Base-by-base conservation (phyloP, 73 alveolate genomes). In the Paramecium octaurelia region DNA sequence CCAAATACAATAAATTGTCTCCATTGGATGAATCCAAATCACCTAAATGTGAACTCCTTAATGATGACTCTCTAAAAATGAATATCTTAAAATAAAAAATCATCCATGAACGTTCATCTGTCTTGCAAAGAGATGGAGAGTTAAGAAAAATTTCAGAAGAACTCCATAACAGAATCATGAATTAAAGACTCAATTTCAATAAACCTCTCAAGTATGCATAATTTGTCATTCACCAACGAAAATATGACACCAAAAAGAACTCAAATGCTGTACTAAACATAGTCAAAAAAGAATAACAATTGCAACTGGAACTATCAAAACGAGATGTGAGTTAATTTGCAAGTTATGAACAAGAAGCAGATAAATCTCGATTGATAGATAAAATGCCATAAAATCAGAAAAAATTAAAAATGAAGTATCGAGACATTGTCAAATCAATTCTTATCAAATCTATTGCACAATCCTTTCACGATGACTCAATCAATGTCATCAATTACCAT, bases 1-100 rank as follows among this genome's bases (percentile, higher is more conserved):
- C 44, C 50, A 64, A 64, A 64, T 64, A 64, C 42, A 64, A 64
- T 64, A 64, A 64, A 64, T 64, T 64, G 84, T 54, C 69, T 54
- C 84, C 84, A 23, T 23, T 64, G 1, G 69, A 54, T 64, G 20
- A 27, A 64, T 64, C 42, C 50, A 64, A 64, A 27, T 64, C 44
- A 12, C 8, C 16, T 64, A 64, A 64, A 64, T 8, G 24, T 12
- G 84, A 64, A 27, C 46, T 34, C 16, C 42, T 31, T 64, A 64
- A 64, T 34, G 42, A 64, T 27, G 20, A 34, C 21, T 64, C 42
- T 31, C 4, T 64, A 7, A 31, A 64, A 64, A 27, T 18, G 69
- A 54, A 64, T 27, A 64, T 64, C 46, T 34, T 64, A 34, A 34
- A 27, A 64, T 64, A 64, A 64, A 64, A 27, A 27, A 64, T 64